Evolutionary conservation across 331 rosid species (phyloP).

Genomic region (Cydonia oblonga): DNA sequence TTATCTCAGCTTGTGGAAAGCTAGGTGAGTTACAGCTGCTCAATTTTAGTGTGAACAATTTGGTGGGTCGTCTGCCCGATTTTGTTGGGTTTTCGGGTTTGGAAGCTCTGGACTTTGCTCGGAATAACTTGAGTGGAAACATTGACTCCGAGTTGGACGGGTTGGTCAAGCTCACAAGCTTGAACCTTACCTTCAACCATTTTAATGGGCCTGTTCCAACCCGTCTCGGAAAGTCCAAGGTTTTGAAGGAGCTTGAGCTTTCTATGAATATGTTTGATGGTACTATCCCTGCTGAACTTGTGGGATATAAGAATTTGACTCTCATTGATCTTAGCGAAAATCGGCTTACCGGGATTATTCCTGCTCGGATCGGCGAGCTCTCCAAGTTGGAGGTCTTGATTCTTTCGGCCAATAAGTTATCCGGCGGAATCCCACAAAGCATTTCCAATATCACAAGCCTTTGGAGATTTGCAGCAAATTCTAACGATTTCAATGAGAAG

Average conservation of each 20-base stretch:
- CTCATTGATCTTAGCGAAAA: slow-evolving; percentile 38
- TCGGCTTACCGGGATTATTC: slow-evolving; percentile 22
- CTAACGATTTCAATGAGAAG: slow-evolving; percentile 26
- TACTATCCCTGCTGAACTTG: slow-evolving; percentile 31
- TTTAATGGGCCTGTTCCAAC: slow-evolving; percentile 39
- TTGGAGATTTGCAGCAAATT: slow-evolving; percentile 54
- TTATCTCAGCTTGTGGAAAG: slow-evolving; percentile 47
- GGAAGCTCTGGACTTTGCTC: slow-evolving; percentile 57
- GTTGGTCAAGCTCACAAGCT: slow-evolving; percentile 32
- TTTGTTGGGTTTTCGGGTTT: slow-evolving; percentile 47
- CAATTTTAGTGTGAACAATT: slow-evolving; percentile 39
- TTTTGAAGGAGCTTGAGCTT: slow-evolving; percentile 26
- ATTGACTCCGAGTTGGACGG: slow-evolving; percentile 31
- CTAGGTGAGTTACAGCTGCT: slow-evolving; percentile 26
- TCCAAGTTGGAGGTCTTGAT: slow-evolving; percentile 46
- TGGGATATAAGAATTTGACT: slow-evolving; percentile 27
- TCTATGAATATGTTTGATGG: slow-evolving; percentile 25
- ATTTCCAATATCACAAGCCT: slow-evolving; percentile 32
- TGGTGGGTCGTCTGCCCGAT: slow-evolving; percentile 34
- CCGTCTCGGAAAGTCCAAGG: slow-evolving; percentile 32
- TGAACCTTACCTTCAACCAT: slow-evolving; percentile 20
- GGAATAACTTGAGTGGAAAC: slow-evolving; percentile 5
- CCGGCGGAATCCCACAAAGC: slow-evolving; percentile 39
- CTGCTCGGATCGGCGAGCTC: slow-evolving; percentile 32
- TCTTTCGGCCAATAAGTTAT: slow-evolving; percentile 39